Conservation (phyloP, 495 filamentous ascomycete genomes). For the Penicillium psychrofluorescens region DNA sequence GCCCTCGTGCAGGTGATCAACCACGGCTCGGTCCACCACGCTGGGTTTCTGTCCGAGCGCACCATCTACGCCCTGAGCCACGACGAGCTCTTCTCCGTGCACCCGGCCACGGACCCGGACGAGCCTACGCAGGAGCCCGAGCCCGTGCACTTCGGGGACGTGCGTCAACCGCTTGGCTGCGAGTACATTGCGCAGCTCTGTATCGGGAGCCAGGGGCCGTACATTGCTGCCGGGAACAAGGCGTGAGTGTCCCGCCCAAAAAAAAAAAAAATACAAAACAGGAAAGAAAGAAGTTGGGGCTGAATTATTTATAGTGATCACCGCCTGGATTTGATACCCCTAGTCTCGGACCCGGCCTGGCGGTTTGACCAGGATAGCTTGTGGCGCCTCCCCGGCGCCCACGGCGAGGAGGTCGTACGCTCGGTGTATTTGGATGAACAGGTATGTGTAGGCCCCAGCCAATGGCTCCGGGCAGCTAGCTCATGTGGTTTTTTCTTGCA, state of each 20-base stretch:
- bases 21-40: slow-evolving; percentile 78
- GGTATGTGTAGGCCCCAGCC: slow-evolving; percentile 30
- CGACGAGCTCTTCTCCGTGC: slow-evolving; percentile 74
- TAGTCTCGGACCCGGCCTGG: slow-evolving; percentile 54
- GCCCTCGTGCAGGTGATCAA: slow-evolving; percentile 82
- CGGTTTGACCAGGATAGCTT: slow-evolving; percentile 50
- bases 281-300: not conserved
- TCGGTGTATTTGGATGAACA: slow-evolving; percentile 66
- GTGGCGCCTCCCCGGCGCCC: slow-evolving; percentile 64
- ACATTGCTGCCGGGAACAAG: slow-evolving; percentile 39
- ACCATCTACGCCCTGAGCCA: slow-evolving; percentile 71
- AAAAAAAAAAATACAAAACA: too few relatives aligned
- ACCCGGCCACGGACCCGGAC: slow-evolving; percentile 55
- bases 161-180: slow-evolving; percentile 61
- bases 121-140: slow-evolving; percentile 42
- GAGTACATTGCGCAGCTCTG: slow-evolving; percentile 78
- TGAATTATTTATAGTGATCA: slow-evolving; percentile 39
- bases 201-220: slow-evolving; percentile 41
- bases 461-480: not conserved
- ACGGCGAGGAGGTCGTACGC: slow-evolving; percentile 78
- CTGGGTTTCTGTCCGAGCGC: slow-evolving; percentile 64
- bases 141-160: slow-evolving; percentile 64
- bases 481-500: slow-evolving; percentile 16
- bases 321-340: slow-evolving; percentile 59
- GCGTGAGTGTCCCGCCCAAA: slow-evolving; percentile 14